phyloP scores from a whole-genome alignment of 257 asterid genomes.

The Phtheirospermum japonicum region DNA sequence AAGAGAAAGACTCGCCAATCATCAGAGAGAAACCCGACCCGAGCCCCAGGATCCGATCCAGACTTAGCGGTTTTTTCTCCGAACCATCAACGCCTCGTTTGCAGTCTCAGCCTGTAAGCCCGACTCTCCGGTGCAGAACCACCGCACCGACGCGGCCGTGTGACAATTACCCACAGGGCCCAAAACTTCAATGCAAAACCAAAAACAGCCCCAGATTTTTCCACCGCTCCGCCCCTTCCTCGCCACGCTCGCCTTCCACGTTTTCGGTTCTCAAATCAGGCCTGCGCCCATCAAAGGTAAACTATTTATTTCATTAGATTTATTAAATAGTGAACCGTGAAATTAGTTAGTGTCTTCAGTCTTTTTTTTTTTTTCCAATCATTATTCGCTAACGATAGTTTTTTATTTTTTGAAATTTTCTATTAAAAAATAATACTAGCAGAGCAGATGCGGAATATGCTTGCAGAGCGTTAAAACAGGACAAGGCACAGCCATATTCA shows the following conservation, averaged over 20 bases:
- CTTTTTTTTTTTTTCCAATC: no score
- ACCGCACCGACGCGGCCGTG: slow-evolving; percentile 20
- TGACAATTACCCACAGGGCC: slow-evolving; percentile 36
- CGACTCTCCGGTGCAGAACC: slow-evolving; percentile 55
- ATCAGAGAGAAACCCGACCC: slow-evolving; percentile 39
- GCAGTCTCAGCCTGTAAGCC: slow-evolving; percentile 48
- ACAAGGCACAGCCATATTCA: slow-evolving; percentile 89
- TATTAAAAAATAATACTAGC: slow-evolving; percentile 20
- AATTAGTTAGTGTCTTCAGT: slow-evolving; percentile 21
- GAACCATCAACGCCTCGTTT: slow-evolving; percentile 86
- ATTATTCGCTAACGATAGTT: no score
- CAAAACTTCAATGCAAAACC: slow-evolving; percentile 65
- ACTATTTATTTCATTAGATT: background rate
- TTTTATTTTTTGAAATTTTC: no score
- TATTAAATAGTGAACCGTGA: background rate
- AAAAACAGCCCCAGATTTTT: slow-evolving; percentile 57
- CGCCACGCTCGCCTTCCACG: slow-evolving; percentile 91
- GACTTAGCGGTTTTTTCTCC: slow-evolving; percentile 62
- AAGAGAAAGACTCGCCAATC: slow-evolving; percentile 31
- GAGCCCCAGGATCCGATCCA: slow-evolving; percentile 39
- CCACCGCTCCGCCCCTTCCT: slow-evolving; percentile 71
- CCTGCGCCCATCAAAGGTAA: slow-evolving; percentile 61
- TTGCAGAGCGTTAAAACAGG: slow-evolving; percentile 64
- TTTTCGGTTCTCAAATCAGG: slow-evolving; percentile 72
- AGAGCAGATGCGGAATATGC: slow-evolving; percentile 87